phyloP scores from a whole-genome alignment of 768 basidiomycete species.

The Kondoa malvinella region DNA sequence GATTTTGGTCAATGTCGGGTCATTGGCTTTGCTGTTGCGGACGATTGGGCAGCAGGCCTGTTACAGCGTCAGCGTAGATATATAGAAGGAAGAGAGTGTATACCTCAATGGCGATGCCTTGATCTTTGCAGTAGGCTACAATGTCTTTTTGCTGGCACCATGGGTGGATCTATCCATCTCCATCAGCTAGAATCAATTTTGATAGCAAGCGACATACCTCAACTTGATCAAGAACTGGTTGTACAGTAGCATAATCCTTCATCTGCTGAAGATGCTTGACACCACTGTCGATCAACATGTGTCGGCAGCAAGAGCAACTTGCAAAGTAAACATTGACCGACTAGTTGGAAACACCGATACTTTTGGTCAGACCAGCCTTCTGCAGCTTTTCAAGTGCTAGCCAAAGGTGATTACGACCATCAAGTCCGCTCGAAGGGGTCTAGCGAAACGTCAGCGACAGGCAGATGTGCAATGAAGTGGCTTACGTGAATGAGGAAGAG shows the following conservation, averaged over 20 bases:
- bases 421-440: slow-evolving; percentile 5
- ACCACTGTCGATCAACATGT: slow-evolving; percentile 19
- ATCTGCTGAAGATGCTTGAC: slow-evolving; percentile 47
- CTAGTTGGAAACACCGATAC: slow-evolving; percentile 65
- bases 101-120: slow-evolving; percentile 49
- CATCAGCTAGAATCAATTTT: slow-evolving; percentile 16
- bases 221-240: slow-evolving; percentile 42
- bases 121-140: slow-evolving; percentile 43
- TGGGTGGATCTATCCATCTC: slow-evolving; percentile 37
- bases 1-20: slow-evolving; percentile 42
- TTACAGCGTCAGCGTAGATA: neutral
- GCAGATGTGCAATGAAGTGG: neutral
- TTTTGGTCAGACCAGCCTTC: slow-evolving; percentile 54
- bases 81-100: slow-evolving; percentile 21
- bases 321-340: neutral
- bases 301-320: neutral
- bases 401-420: slow-evolving; percentile 35
- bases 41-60: slow-evolving; percentile 58
- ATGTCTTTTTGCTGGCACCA: slow-evolving; percentile 52
- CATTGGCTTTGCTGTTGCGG: slow-evolving; percentile 32
- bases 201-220: neutral
- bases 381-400: slow-evolving; percentile 55
- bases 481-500: neutral
- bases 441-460: neutral
- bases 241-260: slow-evolving; percentile 47